A percentile compares a stretch with the other conserved stretches of the same genome.
phyloP scores from a whole-genome alignment of 257 asterid species.

The Apocynum venetum region DNA sequence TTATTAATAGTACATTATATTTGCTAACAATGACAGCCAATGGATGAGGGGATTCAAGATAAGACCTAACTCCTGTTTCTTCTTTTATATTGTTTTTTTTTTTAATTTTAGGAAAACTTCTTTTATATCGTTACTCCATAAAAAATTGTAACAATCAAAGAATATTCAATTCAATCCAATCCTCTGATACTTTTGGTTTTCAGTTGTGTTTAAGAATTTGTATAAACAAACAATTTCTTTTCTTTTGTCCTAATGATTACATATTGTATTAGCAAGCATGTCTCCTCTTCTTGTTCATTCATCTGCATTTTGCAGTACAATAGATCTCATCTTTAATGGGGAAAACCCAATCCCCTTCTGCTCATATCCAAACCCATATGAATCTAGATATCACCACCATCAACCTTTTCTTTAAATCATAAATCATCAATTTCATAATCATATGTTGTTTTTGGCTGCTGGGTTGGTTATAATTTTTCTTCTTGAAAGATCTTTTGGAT shows the following conservation, averaged over 20 bases:
- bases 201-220: conserved; percentile 26
- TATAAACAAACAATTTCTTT: conserved; percentile 6
- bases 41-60: conserved; percentile 55
- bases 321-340: conserved; percentile 36
- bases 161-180: conserved; percentile 36
- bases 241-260: conserved; percentile 10
- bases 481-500: background rate
- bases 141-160: conserved; percentile 21
- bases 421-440: conserved; percentile 10
- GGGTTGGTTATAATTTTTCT: background rate
- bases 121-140: background rate
- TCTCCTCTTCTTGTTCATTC: conserved; percentile 24
- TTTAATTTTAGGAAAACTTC: background rate
- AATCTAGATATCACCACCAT: conserved; percentile 7
- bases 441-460: conserved; percentile 7
- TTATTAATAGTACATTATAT: conserved; percentile 13
- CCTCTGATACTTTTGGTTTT: conserved; percentile 22
- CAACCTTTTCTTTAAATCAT: conserved; percentile 20
- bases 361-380: conserved; percentile 2
- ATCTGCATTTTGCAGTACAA: conserved; percentile 6
- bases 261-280: conserved; percentile 17
- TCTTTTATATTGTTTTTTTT: background rate
- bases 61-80: conserved; percentile 48
- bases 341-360: conserved; percentile 2
- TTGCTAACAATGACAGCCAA: conserved; percentile 28